Conservation (phyloP, 805 yeast species). For the Saccharomycopsis guyanensis region DNA sequence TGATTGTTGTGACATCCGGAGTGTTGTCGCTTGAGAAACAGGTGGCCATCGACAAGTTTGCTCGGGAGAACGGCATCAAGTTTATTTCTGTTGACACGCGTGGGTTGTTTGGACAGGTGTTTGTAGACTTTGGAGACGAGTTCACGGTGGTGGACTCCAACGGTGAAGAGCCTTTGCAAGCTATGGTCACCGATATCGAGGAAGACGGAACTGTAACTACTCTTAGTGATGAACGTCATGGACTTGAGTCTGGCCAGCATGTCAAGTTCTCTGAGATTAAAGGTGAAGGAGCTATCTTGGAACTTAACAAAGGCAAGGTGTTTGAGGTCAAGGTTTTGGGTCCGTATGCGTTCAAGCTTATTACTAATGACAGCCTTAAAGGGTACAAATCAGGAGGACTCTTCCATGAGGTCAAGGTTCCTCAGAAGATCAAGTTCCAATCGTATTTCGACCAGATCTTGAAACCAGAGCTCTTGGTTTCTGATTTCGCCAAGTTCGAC, state of each 20-base stretch:
- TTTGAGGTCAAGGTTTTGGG: constrained; percentile 80
- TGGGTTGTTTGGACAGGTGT: constrained; percentile 83
- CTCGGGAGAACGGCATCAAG: constrained; percentile 67
- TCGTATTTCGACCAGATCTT: constrained; percentile 55
- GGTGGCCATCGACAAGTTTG: constrained; percentile 61
- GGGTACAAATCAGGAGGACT: constrained; percentile 76
- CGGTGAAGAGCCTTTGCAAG: constrained; percentile 87
- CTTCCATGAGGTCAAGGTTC: constrained; percentile 88
- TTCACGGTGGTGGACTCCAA: constrained; percentile 78
- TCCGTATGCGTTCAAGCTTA: constrained; percentile 86
- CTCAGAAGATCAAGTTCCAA: constrained; percentile 54
- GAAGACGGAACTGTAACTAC: constrained; percentile 85
- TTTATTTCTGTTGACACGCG: constrained; percentile 76
- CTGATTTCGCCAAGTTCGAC: constrained; percentile 93
- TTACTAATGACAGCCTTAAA: constrained; percentile 45
- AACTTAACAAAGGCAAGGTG: constrained; percentile 65
- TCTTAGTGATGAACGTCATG: constrained; percentile 88
- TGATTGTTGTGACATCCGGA: constrained; percentile 75
- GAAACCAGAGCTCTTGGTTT: constrained; percentile 69
- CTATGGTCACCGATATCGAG: constrained; percentile 87
- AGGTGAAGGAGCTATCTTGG: constrained; percentile 47
- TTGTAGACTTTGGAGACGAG: constrained; percentile 81
- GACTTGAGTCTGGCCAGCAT: constrained; percentile 83
- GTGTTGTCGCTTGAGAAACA: constrained; percentile 61
- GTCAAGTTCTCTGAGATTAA: constrained; percentile 82